These are phyloP conservation scores for Nelumbo lutea DNA, from an alignment of 164 flowering plant species.

Conservation along the genomic window DNA sequence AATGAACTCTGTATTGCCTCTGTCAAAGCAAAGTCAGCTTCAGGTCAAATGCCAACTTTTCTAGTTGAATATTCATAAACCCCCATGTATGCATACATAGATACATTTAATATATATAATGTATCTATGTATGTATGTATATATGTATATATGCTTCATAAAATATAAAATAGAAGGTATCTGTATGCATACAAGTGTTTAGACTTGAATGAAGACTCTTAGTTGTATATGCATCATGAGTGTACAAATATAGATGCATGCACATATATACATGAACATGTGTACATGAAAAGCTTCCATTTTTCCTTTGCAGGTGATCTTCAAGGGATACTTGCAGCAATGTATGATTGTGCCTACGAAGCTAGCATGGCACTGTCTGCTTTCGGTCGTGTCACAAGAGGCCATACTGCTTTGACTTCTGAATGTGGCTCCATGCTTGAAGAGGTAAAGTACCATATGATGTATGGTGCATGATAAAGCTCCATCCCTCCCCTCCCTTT, in stretches of 20 bases:
- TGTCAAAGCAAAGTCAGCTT: slow-evolving; percentile 73
- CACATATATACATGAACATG: background rate
- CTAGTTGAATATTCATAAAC: background rate
- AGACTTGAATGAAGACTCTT: no score
- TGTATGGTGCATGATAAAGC: background rate
- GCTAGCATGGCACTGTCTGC: slow-evolving; percentile 68
- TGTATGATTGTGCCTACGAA: slow-evolving; percentile 84
- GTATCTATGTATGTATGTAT: no score
- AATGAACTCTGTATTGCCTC: slow-evolving; percentile 74
- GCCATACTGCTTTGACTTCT: slow-evolving; percentile 90
- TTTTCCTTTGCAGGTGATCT: slow-evolving; percentile 59
- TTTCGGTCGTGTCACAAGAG: slow-evolving; percentile 56
- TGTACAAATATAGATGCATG: background rate
- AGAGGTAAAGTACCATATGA: slow-evolving; percentile 51
- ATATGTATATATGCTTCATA: no score
- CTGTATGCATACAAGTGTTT: background rate
- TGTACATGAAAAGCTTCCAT: slow-evolving; percentile 5
- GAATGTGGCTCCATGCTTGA: slow-evolving; percentile 99
- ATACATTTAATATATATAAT: no score
- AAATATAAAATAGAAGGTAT: no score
- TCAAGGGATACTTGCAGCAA: slow-evolving; percentile 65
- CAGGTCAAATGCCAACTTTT: slow-evolving; percentile 42
- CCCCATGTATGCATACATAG: background rate
- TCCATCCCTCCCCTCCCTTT: background rate
- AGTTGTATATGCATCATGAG: no score